These are phyloP conservation scores for Solanum sitiens DNA, from an alignment of 257 asterid genomes.

Conservation along the genomic window DNA sequence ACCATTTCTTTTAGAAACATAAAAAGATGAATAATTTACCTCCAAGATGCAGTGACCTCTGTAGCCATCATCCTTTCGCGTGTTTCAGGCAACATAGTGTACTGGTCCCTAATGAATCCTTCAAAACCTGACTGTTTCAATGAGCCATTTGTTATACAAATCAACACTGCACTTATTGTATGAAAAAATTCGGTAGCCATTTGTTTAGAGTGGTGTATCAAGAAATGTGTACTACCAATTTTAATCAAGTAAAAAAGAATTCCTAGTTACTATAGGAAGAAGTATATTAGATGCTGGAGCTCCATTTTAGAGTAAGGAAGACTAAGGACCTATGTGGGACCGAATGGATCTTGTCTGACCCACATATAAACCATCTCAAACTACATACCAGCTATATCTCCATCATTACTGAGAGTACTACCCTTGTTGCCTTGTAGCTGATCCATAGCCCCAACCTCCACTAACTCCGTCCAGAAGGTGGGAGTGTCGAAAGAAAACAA, in stretches of 20 bases:
- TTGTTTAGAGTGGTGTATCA: background rate
- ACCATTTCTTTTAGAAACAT: background rate
- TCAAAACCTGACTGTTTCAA: conserved; percentile 88
- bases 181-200: background rate
- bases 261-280: background rate
- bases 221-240: background rate
- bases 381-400: background rate
- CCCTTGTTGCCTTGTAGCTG: background rate
- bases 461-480: background rate
- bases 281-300: background rate
- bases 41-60: conserved; percentile 87
- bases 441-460: background rate
- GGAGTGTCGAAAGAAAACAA: background rate
- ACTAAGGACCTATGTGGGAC: background rate
- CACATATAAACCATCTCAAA: background rate
- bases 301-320: background rate
- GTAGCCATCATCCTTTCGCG: conserved; percentile 91
- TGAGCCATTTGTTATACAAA: background rate
- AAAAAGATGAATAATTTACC: conserved; percentile 23
- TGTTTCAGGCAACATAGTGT: conserved; percentile 91
- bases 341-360: background rate
- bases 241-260: background rate
- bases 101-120: conserved; percentile 77
- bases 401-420: background rate
- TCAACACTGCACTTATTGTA: background rate